These are phyloP conservation scores for Caryopteris hybrid DNA, from an alignment of 305 asterid species.

Conservation along the genomic window DNA sequence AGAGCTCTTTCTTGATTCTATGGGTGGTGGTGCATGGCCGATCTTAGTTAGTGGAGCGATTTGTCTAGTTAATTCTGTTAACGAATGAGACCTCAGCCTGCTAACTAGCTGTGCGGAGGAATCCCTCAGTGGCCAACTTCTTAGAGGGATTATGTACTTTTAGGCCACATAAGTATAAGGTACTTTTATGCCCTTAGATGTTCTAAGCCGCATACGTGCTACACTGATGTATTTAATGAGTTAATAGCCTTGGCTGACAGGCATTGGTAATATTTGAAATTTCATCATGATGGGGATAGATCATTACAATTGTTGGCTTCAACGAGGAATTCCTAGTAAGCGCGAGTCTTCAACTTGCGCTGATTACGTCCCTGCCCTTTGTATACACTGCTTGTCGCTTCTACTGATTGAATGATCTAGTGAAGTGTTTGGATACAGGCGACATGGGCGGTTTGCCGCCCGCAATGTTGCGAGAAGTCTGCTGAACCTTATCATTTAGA, in stretches of 20 bases:
- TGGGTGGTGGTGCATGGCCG: conserved; percentile 44
- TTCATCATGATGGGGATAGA: too few relatives aligned
- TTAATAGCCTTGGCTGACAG: too few relatives aligned
- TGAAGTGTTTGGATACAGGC: not conserved
- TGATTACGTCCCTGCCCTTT: too few relatives aligned
- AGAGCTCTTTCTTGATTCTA: not conserved
- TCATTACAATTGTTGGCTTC: too few relatives aligned
- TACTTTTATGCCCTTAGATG: too few relatives aligned
- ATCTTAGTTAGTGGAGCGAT: conserved; percentile 50
- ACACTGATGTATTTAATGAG: too few relatives aligned
- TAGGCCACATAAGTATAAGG: not conserved
- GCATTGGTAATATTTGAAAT: too few relatives aligned
- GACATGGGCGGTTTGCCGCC: not conserved
- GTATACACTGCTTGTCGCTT: too few relatives aligned
- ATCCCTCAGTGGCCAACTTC: not conserved
- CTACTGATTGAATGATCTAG: not conserved
- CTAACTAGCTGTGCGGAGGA: not conserved
- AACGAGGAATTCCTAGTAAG: too few relatives aligned
- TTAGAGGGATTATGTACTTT: not conserved
- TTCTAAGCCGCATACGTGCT: too few relatives aligned
- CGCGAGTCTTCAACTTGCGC: too few relatives aligned
- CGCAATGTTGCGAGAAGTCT: not conserved
- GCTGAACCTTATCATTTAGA: conserved; percentile 38
- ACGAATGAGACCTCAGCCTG: conserved; percentile 9
- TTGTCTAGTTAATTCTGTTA: conserved; percentile 41